Evolutionary conservation across 208 protist genomes (phyloP).

Genomic region (Leishmania martiniquensis): DNA sequence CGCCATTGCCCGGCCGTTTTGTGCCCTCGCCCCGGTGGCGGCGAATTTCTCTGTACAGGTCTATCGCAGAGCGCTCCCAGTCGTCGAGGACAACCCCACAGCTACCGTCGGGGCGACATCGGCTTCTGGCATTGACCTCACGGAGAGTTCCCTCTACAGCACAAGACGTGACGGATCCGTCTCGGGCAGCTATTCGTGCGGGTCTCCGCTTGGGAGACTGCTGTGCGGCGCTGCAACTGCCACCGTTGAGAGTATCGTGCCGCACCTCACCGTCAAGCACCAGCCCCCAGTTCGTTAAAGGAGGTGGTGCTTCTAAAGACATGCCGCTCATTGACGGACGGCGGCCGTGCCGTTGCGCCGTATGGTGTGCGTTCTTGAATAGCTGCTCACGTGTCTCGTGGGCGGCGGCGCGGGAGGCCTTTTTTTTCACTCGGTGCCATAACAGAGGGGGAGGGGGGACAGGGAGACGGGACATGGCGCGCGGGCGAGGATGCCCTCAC

Average conservation of each 20-base stretch:
- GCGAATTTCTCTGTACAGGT: conserved; percentile 14
- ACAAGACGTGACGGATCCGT: not conserved
- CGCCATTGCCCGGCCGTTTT: not conserved
- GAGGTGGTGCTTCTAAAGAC: not conserved
- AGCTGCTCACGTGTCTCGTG: not conserved
- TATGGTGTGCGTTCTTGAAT: not conserved
- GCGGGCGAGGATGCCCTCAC: not conserved
- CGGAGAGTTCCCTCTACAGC: not conserved
- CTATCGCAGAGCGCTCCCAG: conserved; percentile 15
- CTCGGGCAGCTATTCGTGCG: not conserved
- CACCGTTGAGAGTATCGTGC: not conserved
- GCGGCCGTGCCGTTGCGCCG: not conserved
- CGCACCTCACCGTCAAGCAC: conserved; percentile 14
- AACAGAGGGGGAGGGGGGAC: not conserved
- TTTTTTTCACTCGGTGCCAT: too few relatives aligned
- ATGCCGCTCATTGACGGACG: not conserved
- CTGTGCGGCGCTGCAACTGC: not conserved
- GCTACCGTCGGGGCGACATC: not conserved
- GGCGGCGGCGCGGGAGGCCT: not conserved
- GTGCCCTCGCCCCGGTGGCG: conserved; percentile 9
- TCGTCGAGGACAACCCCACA: not conserved
- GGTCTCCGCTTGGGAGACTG: not conserved
- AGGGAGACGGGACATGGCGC: not conserved
- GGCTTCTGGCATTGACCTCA: not conserved
- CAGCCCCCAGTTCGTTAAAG: conserved; percentile 9